phyloP scores from a whole-genome alignment of 2,329 filamentous ascomycete species.

The Ascochyta rabiei region DNA sequence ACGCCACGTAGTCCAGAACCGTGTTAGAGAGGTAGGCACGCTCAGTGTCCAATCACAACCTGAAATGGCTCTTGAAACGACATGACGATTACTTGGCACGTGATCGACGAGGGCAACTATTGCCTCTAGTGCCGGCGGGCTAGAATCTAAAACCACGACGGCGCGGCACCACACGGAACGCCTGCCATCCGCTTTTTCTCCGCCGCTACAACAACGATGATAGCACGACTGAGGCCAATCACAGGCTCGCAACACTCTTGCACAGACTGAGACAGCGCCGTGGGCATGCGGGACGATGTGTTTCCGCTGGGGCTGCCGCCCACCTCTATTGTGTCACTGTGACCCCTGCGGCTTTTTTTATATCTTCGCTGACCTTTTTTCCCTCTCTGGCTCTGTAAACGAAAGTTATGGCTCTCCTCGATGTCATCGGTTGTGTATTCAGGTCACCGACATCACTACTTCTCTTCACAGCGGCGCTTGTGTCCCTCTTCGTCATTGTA shows the following conservation, averaged over 20 bases:
- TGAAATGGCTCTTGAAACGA: background rate
- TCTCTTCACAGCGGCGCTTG: conserved; percentile 15
- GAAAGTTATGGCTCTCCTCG: conserved; percentile 17
- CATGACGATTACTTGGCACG: background rate
- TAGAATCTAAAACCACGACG: conserved; percentile 9
- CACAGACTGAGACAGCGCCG: conserved; percentile 6
- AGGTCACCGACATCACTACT: conserved; percentile 18
- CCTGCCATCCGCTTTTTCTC: conserved; percentile 4
- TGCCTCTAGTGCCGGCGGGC: background rate
- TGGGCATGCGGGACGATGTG: conserved; percentile 5
- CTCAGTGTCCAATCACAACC: background rate
- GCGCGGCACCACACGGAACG: conserved; percentile 10
- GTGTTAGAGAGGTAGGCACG: background rate
- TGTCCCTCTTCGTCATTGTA: conserved; percentile 17
- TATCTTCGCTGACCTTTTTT: background rate
- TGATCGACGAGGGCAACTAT: conserved; percentile 2
- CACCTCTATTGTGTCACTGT: conserved; percentile 2
- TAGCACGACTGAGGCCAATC: conserved; percentile 7
- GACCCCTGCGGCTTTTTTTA: background rate
- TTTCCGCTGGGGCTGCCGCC: conserved; percentile 5
- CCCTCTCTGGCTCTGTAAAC: background rate
- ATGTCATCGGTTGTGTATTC: conserved; percentile 4
- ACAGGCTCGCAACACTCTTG: conserved; percentile 1
- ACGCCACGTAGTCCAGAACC: background rate
- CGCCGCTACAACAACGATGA: conserved; percentile 4